Conservation (phyloP, 2,329 filamentous ascomycete species). For the Pseudonectria buxi region DNA sequence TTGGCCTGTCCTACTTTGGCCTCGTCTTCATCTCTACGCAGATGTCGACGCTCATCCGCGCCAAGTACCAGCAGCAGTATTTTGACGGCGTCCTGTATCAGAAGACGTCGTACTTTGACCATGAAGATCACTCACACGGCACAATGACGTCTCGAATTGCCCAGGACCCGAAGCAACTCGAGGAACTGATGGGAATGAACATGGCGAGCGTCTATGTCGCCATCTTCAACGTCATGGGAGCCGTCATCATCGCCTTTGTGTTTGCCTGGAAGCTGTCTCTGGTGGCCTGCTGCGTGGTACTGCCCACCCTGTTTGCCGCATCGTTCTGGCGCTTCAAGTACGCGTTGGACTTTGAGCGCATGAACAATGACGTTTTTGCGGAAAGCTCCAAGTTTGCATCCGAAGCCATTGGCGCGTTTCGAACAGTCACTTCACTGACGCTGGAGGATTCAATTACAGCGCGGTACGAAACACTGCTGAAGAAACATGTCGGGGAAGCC, state of each 20-base stretch:
- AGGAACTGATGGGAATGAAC: conserved; percentile 57
- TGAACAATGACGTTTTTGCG: conserved; percentile 61
- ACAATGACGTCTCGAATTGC: conserved; percentile 51
- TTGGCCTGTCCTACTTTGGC: conserved; percentile 46
- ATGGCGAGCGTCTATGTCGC: conserved; percentile 58
- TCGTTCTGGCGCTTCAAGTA: conserved; percentile 48
- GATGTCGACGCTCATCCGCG: conserved; percentile 42
- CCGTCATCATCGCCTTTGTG: conserved; percentile 58
- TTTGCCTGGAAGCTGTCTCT: conserved; percentile 74
- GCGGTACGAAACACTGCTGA: conserved; percentile 54
- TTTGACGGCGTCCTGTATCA: conserved; percentile 54
- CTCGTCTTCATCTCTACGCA: conserved; percentile 33
- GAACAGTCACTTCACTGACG: conserved; percentile 64
- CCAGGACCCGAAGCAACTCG: conserved; percentile 51
- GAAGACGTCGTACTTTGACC: conserved; percentile 54
- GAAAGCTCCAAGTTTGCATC: conserved; percentile 69
- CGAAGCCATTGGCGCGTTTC: conserved; percentile 66
- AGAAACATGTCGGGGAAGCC: conserved; percentile 51
- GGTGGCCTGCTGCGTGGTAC: conserved; percentile 56
- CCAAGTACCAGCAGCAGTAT: conserved; percentile 53
- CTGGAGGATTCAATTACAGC: conserved; percentile 59
- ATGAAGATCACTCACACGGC: conserved; percentile 52
- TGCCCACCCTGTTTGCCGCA: conserved; percentile 42
- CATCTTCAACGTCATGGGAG: conserved; percentile 58
- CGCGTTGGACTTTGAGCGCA: conserved; percentile 61